Evolutionary conservation across 495 filamentous ascomycete genomes (phyloP).

Genomic region (Aspergillus carlsbadensis): DNA sequence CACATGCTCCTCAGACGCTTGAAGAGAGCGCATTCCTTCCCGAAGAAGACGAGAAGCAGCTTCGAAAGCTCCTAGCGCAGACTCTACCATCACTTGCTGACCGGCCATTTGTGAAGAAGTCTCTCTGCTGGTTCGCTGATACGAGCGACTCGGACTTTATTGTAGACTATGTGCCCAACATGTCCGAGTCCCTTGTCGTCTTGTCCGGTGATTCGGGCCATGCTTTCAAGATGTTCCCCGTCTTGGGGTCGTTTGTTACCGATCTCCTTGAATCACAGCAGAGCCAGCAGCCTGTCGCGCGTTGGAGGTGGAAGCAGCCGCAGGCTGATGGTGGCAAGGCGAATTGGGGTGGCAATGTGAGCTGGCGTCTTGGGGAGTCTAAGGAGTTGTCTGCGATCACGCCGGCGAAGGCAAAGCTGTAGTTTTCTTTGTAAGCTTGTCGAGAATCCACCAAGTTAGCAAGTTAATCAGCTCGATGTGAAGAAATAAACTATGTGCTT

Average conservation of each 20-base stretch:
- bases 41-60: conserved; percentile 42
- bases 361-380: conserved; percentile 38
- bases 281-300: conserved; percentile 27
- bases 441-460: not conserved
- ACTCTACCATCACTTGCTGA: conserved; percentile 50
- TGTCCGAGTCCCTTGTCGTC: conserved; percentile 40
- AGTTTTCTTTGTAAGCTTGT: not conserved
- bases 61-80: conserved; percentile 46
- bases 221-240: conserved; percentile 58
- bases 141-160: conserved; percentile 55
- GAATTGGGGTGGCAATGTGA: conserved; percentile 40
- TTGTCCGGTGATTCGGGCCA: conserved; percentile 53
- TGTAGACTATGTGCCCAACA: conserved; percentile 53
- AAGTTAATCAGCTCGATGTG: too few relatives aligned
- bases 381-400: conserved; percentile 32
- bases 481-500: too few relatives aligned
- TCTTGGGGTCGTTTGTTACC: conserved; percentile 48
- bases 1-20: conserved; percentile 30
- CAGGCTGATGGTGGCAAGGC: conserved; percentile 12
- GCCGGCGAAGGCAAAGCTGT: conserved; percentile 28
- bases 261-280: conserved; percentile 32
- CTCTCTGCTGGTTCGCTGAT: conserved; percentile 59
- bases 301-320: conserved; percentile 47
- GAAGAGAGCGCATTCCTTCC: conserved; percentile 45
- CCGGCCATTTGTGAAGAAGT: conserved; percentile 46